Base-by-base conservation (phyloP, 2,329 filamentous ascomycete genomes). In the Parasarocladium wereldwijsianum region DNA sequence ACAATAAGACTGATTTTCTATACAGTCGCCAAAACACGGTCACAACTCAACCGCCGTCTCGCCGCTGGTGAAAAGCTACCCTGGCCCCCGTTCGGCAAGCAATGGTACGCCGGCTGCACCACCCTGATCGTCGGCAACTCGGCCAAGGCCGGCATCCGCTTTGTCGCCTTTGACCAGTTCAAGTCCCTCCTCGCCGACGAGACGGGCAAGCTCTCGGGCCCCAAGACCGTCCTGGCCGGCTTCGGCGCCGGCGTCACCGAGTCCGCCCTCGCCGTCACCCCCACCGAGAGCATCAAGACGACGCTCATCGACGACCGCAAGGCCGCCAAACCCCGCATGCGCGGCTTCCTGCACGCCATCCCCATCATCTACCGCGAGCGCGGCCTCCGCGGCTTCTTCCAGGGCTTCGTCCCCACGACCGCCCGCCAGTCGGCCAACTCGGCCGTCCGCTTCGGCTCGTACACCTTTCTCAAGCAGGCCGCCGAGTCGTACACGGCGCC, bases 81-180 rank as follows among this genome's bases (percentile, higher is more conserved):
- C 31, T 94, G 84, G 81, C 90, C 90, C 24, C 82, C 83, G 8
- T 96, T 96, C 47, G 90, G 90, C 28, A 64, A 59, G 43, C 84
- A 93, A 54, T 98, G 90, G 90, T 98, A 98, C 54, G 87, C 90
- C 9, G 90, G 90, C 21, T 98, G 90, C 60, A 96, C 90, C 26
- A 96, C 90, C 17, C 60, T 94, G 50, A 93, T 98, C 35, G 84
- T 96, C 42, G 90, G 90, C 36, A 98, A 98, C 58, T 92, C 85
- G 31, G 67, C 90, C 50, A 98, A 98, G 62, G 90, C 90, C 21
- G 90, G 85, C 35, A 92, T 96, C 38, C 77, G 85, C 40, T 98
- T 98, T 47, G 83, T 96, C 33, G 85, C 90, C 1, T 98, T 96
- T 51, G 90, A 98, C 56, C 78, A 84, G 47, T 94, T 93, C 62